Conservation (phyloP, 225 moss, liverwort and hornwort genomes). For the Physcomitrium patens region DNA sequence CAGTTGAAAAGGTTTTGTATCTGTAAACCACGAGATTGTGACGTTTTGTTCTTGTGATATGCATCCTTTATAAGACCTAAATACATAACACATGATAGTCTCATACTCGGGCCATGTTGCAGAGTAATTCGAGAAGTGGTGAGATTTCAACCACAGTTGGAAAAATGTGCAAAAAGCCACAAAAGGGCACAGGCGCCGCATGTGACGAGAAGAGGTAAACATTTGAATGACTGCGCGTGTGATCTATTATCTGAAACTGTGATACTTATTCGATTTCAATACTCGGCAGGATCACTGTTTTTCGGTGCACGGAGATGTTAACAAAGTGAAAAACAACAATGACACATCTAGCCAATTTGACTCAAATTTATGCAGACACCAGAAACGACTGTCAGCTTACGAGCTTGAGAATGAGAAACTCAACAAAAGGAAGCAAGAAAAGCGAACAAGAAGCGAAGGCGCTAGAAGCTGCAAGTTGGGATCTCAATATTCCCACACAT, state of each 20-base stretch:
- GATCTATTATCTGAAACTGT: background rate
- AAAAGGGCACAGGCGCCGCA: conserved; percentile 52
- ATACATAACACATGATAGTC: background rate
- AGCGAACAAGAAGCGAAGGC: conserved; percentile 18
- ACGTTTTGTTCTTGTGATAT: conserved; percentile 21
- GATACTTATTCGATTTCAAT: conserved; percentile 15
- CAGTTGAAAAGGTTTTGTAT: conserved; percentile 31
- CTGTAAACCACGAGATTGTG: conserved; percentile 15
- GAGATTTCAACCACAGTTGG: conserved; percentile 27
- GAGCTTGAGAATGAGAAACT: conserved; percentile 38
- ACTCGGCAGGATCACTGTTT: background rate
- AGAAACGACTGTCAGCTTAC: conserved; percentile 36
- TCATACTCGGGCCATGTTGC: conserved; percentile 18
- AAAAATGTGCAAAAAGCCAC: conserved; percentile 42
- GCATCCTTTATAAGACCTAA: background rate
- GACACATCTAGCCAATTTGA: conserved; percentile 20
- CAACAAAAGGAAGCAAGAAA: conserved; percentile 31
- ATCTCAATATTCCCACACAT: conserved; percentile 8
- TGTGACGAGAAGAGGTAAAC: conserved; percentile 64
- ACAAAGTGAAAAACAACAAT: conserved; percentile 9
- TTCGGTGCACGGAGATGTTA: background rate
- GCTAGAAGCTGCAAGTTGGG: conserved; percentile 10
- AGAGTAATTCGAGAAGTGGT: conserved; percentile 29
- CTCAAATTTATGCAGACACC: conserved; percentile 34
- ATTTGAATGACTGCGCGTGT: conserved; percentile 9